These are phyloP conservation scores for Maudiozyma barnettii DNA, from an alignment of 805 yeast genomes.

Conservation along the genomic window DNA sequence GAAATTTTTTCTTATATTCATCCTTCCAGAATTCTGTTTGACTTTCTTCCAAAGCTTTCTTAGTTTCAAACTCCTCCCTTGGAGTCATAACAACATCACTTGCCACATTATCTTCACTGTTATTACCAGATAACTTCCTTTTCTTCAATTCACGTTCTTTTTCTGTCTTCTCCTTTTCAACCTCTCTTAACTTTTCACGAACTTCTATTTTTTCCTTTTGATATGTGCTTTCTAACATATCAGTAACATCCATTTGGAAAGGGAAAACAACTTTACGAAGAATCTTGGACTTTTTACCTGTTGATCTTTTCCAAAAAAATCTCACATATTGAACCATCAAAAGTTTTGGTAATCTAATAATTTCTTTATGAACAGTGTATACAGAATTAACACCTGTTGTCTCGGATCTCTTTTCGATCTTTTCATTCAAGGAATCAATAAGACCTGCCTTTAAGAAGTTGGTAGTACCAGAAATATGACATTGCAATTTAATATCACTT, in stretches of 20 bases:
- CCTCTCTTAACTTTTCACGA: constrained; percentile 67
- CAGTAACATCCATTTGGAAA: constrained; percentile 80
- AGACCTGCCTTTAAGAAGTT: constrained; percentile 86
- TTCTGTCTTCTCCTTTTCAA: constrained; percentile 67
- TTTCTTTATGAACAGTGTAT: constrained; percentile 48
- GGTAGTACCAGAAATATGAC: constrained; percentile 79
- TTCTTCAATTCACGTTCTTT: constrained; percentile 63
- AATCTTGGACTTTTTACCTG: constrained; percentile 84
- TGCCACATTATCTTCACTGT: constrained; percentile 3
- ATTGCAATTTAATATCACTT: constrained; percentile 59
- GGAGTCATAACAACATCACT: constrained; percentile 31
- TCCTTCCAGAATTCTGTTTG: constrained; percentile 41
- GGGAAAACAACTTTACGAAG: constrained; percentile 93
- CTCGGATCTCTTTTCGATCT: constrained; percentile 69
- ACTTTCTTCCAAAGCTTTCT: constrained; percentile 37
- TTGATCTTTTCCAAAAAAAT: constrained; percentile 92
- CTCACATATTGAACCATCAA: constrained; percentile 88
- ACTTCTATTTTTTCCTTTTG: constrained; percentile 54
- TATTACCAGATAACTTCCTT: constrained; percentile 29
- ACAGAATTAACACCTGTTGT: constrained; percentile 59
- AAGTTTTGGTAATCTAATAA: constrained; percentile 75
- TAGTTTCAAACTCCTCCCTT: constrained; percentile 47
- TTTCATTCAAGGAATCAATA: constrained; percentile 61
- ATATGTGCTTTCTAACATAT: constrained; percentile 72
- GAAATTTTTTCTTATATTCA: constrained; percentile 37